Base-by-base conservation (phyloP, 208 protist species). In the Angomonas deanei region DNA sequence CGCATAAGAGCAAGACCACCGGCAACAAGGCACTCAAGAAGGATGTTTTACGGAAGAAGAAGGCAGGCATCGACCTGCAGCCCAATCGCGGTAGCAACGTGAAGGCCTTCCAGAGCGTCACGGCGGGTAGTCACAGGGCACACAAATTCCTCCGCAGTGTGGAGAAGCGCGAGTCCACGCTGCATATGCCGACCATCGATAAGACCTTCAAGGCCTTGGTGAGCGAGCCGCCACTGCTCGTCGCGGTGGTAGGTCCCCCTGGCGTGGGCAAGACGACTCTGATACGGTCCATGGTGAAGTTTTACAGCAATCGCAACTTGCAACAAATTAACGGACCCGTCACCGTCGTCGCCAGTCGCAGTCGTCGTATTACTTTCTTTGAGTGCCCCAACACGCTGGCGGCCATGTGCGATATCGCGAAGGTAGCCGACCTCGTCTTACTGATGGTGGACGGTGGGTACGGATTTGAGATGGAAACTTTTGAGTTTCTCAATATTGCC, bases 401-500 rank as follows among this genome's bases (percentile, higher is more conserved):
- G 54, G 83, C 98, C 24, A 99, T 99, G 98, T 97, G 98, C 48
- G 98, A 99, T 68, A 70, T 98, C 11, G 96, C 94, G 10, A 99
- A 99, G 76, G 86, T 98, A 2, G 97, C 97, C 3, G 98, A 99
- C 77, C 71, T 99, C 1, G 89, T 99, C 1, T 78, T 99, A 13
- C 70, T 99, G 1, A 83, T 99, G 66, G 93, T 99, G 21, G 98
- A 99, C 69, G 98, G 95, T 21, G 89, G 74, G 59, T 99, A 92
- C 75, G 98, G 98, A 30, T 99, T 99, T 61, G 98, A 99, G 92
- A 99, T 99, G 98, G 98, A 99, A 75, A 99, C 97, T 8, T 99
- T 99, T 75, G 98, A 99, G 88, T 99, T 99, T 72, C 76, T 99
- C 26, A 99, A 99, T 74, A 97, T 99, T 23, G 77, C 98, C 15